Conservation (phyloP, 1,139 yeast species). For the Spencermartinsiella ligniputridi region DNA sequence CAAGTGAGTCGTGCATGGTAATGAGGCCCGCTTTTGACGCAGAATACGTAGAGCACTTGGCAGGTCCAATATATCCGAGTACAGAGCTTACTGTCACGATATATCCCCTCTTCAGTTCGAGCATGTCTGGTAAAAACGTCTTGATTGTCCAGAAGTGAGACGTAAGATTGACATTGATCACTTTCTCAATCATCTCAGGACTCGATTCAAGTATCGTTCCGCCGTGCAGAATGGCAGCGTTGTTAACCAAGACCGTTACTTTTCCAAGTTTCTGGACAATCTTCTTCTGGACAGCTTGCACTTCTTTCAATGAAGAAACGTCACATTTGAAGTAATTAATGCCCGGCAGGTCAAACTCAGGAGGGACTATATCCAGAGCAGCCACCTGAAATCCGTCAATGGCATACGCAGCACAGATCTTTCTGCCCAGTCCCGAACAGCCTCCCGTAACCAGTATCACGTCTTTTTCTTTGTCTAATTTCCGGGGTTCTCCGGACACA, state of each 20-base stretch:
- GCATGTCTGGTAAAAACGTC: conserved; percentile 36
- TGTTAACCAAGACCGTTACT: conserved; percentile 54
- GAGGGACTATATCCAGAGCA: conserved; percentile 46
- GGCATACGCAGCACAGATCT: conserved; percentile 39
- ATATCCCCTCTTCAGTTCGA: conserved; percentile 38
- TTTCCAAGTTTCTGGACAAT: conserved; percentile 34
- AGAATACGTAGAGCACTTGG: conserved; percentile 66
- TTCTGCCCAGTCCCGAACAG: conserved; percentile 54
- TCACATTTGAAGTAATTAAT: conserved; percentile 46
- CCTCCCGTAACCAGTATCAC: conserved; percentile 62
- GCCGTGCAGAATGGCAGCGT: conserved; percentile 66
- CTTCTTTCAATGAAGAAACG: conserved; percentile 38
- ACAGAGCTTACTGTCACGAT: conserved; percentile 58
- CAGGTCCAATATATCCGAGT: conserved; percentile 68
- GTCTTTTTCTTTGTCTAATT: conserved; percentile 22
- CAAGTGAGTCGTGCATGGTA: conserved; percentile 72
- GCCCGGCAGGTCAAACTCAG: conserved; percentile 28
- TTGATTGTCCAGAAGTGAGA: conserved; percentile 53
- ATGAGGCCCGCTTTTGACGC: conserved; percentile 81
- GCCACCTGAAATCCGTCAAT: conserved; percentile 38
- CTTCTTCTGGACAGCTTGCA: conserved; percentile 31
- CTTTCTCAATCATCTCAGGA: conserved; percentile 23
- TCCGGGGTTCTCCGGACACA: conserved; percentile 19
- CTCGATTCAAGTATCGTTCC: conserved; percentile 40
- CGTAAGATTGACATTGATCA: conserved; percentile 53